Evolutionary conservation across 2,329 filamentous ascomycete species (phyloP).

Genomic region (Graphiopsis chlorocephala): DNA sequence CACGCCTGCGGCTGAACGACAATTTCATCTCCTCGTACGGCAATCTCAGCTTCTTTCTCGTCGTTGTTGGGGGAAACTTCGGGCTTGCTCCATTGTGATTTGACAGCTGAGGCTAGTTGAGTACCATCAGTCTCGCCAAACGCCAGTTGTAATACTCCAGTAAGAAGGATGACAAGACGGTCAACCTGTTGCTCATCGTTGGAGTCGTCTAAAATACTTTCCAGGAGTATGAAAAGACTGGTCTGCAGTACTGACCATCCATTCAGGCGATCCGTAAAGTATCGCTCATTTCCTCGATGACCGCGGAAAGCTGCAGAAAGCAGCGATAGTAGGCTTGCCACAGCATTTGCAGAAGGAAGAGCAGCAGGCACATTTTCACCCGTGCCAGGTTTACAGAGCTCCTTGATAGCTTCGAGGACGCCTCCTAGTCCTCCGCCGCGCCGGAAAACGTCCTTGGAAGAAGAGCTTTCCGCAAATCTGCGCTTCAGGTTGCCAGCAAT

Average conservation of each 20-base stretch:
- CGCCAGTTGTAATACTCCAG: neutral
- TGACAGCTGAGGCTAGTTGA: neutral
- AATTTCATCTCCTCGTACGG: conserved; percentile 3
- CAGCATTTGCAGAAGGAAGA: conserved; percentile 9
- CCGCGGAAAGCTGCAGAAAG: conserved; percentile 72
- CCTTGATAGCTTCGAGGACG: conserved; percentile 5
- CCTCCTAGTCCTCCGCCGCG: conserved; percentile 25
- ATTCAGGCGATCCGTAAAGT: conserved; percentile 74
- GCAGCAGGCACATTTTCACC: neutral
- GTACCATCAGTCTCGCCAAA: conserved; percentile 10
- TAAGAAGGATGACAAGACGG: neutral
- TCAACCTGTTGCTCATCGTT: neutral
- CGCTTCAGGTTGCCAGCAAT: neutral
- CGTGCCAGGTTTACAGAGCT: conserved; percentile 15
- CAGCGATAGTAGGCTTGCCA: conserved; percentile 41
- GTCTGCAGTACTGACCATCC: conserved; percentile 55
- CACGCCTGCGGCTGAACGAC: conserved; percentile 14
- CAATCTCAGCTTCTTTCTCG: neutral
- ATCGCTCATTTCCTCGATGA: conserved; percentile 82
- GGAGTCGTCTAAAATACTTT: neutral
- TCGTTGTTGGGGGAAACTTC: neutral
- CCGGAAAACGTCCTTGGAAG: conserved; percentile 31
- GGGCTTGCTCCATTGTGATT: neutral
- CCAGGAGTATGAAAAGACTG: neutral
- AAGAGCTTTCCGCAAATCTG: conserved; percentile 1